Evolutionary conservation across 2,329 filamentous ascomycete genomes (phyloP).

Genomic region (Neospermospora avenae): DNA sequence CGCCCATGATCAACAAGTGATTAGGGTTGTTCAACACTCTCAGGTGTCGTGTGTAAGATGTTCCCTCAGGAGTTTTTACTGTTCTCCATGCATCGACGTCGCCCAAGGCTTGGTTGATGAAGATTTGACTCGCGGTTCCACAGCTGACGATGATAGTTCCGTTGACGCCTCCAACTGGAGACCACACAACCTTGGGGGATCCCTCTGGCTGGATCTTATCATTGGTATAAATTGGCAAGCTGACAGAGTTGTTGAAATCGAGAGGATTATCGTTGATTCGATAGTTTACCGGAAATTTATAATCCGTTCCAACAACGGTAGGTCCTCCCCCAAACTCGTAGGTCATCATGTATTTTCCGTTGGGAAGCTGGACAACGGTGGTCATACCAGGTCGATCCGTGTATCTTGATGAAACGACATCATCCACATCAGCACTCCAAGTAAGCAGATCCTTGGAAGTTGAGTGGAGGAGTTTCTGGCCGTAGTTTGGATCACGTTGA

Average conservation of each 20-base stretch:
- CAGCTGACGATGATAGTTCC: constrained; percentile 34
- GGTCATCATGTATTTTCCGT: constrained; percentile 56
- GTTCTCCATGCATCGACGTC: constrained; percentile 30
- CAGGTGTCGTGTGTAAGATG: constrained; percentile 31
- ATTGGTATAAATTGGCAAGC: constrained; percentile 27
- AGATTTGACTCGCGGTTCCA: constrained; percentile 27
- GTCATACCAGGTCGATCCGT: constrained; percentile 67
- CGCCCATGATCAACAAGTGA: constrained; percentile 33
- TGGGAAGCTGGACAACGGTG: constrained; percentile 53
- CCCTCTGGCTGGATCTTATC: constrained; percentile 27
- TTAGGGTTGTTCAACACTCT: constrained; percentile 30
- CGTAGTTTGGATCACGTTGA: constrained; percentile 62
- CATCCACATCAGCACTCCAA: constrained; percentile 58
- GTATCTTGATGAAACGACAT: constrained; percentile 61
- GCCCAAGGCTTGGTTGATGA: constrained; percentile 32
- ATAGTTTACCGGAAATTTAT: constrained; percentile 35
- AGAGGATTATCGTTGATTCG: constrained; percentile 32
- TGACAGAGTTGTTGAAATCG: constrained; percentile 27
- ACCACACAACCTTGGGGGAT: constrained; percentile 34
- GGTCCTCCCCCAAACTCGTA: constrained; percentile 48
- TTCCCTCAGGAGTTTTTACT: constrained; percentile 27
- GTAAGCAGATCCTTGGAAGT: constrained; percentile 53
- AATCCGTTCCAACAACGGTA: constrained; percentile 15
- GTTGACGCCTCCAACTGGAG: constrained; percentile 29
- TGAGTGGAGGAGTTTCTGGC: constrained; percentile 63